Evolutionary conservation across 2,329 filamentous ascomycete genomes (phyloP).

Genomic region (Talaromyces piceae): DNA sequence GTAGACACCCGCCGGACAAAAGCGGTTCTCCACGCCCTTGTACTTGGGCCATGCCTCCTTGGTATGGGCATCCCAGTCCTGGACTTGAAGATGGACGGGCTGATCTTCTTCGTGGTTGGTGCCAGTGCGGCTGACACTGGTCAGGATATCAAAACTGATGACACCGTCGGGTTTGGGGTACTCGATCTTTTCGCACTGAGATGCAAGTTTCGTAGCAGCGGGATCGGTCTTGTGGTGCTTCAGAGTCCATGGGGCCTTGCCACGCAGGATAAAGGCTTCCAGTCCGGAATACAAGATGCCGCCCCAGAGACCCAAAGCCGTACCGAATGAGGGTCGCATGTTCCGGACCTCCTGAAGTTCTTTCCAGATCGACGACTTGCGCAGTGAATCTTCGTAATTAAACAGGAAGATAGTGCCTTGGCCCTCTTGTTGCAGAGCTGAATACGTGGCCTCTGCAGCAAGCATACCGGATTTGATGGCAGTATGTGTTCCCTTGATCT

Average conservation of each 20-base stretch:
- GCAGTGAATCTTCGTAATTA: conserved; percentile 84
- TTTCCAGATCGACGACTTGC: conserved; percentile 82
- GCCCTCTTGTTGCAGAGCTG: conserved; percentile 55
- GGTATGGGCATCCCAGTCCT: conserved; percentile 90
- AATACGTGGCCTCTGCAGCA: conserved; percentile 82
- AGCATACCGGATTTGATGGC: conserved; percentile 98
- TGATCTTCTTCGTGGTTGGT: conserved; percentile 99
- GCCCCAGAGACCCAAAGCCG: conserved; percentile 76
- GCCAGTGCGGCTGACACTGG: conserved; percentile 86
- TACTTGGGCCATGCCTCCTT: conserved; percentile 75
- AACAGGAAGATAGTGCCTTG: conserved; percentile 79
- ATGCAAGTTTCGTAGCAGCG: conserved; percentile 69
- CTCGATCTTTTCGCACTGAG: conserved; percentile 78
- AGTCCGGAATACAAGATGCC: conserved; percentile 88
- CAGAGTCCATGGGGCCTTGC: conserved; percentile 83
- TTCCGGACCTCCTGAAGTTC: conserved; percentile 94
- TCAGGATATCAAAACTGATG: conserved; percentile 92
- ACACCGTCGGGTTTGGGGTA: conserved; percentile 96
- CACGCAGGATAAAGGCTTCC: conserved; percentile 80
- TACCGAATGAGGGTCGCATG: conserved; percentile 93
- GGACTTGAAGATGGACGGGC: conserved; percentile 88
- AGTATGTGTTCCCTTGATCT: conserved; percentile 97
- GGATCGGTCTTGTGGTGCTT: conserved; percentile 75
- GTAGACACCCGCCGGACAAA: conserved; percentile 95
- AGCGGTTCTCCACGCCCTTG: conserved; percentile 89